Base-by-base conservation (phyloP, 352 stramenopile species). In the Poterioochromonas sp. region DNA sequence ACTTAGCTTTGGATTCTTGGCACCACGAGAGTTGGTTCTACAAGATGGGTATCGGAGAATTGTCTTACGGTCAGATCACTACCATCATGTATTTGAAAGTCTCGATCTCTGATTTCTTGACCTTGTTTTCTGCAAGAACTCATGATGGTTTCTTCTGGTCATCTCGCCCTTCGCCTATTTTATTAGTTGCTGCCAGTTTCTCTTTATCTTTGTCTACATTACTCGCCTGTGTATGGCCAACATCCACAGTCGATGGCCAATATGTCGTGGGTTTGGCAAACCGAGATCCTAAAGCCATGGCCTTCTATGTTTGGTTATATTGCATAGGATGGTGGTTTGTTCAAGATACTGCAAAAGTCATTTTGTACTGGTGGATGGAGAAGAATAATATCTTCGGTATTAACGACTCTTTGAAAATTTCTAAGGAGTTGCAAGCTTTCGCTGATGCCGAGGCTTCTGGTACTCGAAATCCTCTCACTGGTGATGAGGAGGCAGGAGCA, bases 61-160 rank as follows among this genome's bases (percentile, higher is more conserved):
- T 96, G 58, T 82, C 87, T 70, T 95, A 94, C 78, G 84, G 90
- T 78, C 87, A 96, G 84, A 88, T 96, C 64, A 91, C 89, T 79
- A 95, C 89, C 80, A 87, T 92, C 76, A 92, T 96, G 78, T 95
- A 95, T 83, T 86, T 97, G 54, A 93, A 97, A 83, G 87, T 96
- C 47, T 92, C 90, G 34, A 87, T 97, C 20, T 92, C 90, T 0
- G 90, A 94, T 78, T 94, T 95, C 76, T 87, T 95, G 63, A 94
- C 91, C 20, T 86, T 96, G 3, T 94, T 95, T 81, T 90, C 89
- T 40, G 89, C 90, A 34, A 86, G 90, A 65, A 93, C 89, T 0
- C 87, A 91, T 1, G 44, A 63, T 39, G 80, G 82, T 11, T 89
- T 93, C 78, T 94, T 95, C 80, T 93, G 89, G 76, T 85, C 88